Conservation (phyloP, 1,139 yeast species). For the Taphrina sp. region DNA sequence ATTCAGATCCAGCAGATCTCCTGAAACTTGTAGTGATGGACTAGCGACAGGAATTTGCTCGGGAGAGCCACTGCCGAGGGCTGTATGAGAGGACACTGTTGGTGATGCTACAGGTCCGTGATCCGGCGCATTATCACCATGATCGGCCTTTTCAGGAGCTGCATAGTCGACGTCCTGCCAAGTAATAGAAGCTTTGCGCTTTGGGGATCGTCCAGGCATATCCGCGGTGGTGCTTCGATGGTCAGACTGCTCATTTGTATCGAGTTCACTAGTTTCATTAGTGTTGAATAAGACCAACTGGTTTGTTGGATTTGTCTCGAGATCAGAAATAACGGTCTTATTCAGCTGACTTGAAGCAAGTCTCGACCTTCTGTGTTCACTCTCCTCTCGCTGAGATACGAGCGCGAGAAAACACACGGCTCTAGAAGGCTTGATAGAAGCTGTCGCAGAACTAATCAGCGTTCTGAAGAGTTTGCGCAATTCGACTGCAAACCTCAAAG, state of each 20-base stretch:
- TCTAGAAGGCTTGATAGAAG: conserved; percentile 76
- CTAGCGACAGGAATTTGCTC: not conserved
- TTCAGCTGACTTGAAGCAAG: not conserved
- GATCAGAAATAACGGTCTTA: not conserved
- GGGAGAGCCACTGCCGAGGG: not conserved
- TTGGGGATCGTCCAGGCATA: not conserved
- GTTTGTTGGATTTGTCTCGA: not conserved
- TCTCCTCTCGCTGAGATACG: conserved; percentile 42
- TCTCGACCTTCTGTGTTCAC: no score
- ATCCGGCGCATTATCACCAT: no score
- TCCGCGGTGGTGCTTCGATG: no score
- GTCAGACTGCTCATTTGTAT: not conserved
- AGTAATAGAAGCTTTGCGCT: not conserved
- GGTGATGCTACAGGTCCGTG: no score
- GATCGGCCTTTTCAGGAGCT: not conserved
- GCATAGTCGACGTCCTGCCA: not conserved
- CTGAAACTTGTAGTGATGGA: not conserved
- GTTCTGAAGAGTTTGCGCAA: conserved; percentile 65
- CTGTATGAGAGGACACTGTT: not conserved
- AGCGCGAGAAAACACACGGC: conserved; percentile 87
- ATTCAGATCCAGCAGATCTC: not conserved
- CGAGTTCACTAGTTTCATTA: not conserved
- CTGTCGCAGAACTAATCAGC: conserved; percentile 60
- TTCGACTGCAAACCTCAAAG: conserved; percentile 75
- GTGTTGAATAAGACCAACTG: conserved; percentile 2